These are phyloP conservation scores for Trichothecium sympodiale DNA, from an alignment of 2,329 filamentous ascomycete species.

Conservation along the genomic window DNA sequence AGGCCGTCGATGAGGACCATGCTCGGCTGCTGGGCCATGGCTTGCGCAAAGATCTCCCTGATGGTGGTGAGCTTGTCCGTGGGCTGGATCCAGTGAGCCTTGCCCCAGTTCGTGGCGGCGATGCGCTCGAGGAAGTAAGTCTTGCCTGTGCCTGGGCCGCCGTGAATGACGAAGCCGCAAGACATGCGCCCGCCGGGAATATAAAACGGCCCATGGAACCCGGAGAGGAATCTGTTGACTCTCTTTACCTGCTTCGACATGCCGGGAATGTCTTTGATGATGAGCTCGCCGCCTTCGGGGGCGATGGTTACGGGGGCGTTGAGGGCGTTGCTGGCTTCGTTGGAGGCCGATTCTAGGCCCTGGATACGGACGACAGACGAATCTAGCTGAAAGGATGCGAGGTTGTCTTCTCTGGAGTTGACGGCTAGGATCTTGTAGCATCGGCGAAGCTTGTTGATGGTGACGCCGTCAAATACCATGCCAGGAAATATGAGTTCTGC, in stretches of 20 bases:
- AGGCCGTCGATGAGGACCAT: slow-evolving; percentile 72
- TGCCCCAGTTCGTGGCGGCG: slow-evolving; percentile 57
- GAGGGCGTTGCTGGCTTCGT: slow-evolving; percentile 11
- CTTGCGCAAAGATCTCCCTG: slow-evolving; percentile 58
- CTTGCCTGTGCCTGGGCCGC: slow-evolving; percentile 78
- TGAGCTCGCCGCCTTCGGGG: slow-evolving; percentile 20
- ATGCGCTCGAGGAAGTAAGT: slow-evolving; percentile 61
- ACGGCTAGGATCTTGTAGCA: slow-evolving; percentile 48
- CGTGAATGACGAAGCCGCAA: slow-evolving; percentile 63
- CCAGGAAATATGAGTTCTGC: slow-evolving; percentile 61
- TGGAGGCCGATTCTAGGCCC: slow-evolving; percentile 8
- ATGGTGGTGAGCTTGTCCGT: slow-evolving; percentile 48
- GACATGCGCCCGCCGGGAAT: slow-evolving; percentile 22
- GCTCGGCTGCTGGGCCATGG: slow-evolving; percentile 58
- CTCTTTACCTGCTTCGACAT: slow-evolving; percentile 50
- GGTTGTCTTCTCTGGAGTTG: slow-evolving; percentile 31
- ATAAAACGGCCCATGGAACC: slow-evolving; percentile 33
- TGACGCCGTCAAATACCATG: slow-evolving; percentile 55
- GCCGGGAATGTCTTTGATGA: slow-evolving; percentile 52
- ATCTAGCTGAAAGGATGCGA: slow-evolving; percentile 31
- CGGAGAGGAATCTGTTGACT: slow-evolving; percentile 55
- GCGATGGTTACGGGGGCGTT: slow-evolving; percentile 8
- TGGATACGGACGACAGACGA: slow-evolving; percentile 26
- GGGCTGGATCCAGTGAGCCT: slow-evolving; percentile 49
- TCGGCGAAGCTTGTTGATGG: slow-evolving; percentile 17